Percentiles rank a stretch among this genome's conserved stretches.
These are phyloP conservation scores for Rhodosporidiobolus sp. DNA, from an alignment of 768 basidiomycete genomes.

Conservation along the genomic window DNA sequence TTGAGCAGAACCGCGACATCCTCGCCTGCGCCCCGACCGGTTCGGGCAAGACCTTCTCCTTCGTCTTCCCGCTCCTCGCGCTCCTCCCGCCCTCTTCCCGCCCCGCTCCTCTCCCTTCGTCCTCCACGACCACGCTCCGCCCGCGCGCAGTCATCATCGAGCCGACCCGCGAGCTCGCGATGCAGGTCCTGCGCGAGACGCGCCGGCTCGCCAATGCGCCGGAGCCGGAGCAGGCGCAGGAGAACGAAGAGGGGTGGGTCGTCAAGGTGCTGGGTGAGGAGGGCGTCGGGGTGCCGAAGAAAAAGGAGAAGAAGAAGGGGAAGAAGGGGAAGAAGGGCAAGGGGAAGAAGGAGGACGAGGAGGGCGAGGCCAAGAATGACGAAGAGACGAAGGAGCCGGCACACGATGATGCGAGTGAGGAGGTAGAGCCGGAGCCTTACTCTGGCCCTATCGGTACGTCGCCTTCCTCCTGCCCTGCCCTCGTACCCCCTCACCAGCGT, in stretches of 20 bases:
- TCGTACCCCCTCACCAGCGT: too few relatives aligned
- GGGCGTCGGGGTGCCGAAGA: conserved; percentile 7
- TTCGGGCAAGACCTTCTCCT: conserved; percentile 92
- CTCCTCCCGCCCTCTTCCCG: conserved; percentile 64
- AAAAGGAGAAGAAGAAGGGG: not conserved
- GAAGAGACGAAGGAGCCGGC: not conserved
- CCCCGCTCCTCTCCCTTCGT: conserved; percentile 53
- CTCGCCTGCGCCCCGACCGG: conserved; percentile 96
- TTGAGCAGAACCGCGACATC: conserved; percentile 66
- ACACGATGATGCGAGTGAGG: conserved; percentile 69
- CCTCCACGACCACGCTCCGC: conserved; percentile 59
- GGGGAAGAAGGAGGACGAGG: not conserved
- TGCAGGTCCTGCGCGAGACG: conserved; percentile 91
- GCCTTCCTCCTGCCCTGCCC: not conserved
- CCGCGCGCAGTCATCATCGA: conserved; percentile 73
- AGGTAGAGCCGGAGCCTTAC: conserved; percentile 65
- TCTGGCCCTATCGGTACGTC: conserved; percentile 28
- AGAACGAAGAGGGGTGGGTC: conserved; percentile 14
- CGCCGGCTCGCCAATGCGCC: conserved; percentile 69
- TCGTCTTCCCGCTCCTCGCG: conserved; percentile 75
- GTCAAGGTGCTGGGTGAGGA: conserved; percentile 40
- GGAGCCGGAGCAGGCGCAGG: not conserved
- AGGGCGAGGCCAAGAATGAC: not conserved
- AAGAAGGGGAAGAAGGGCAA: conserved; percentile 3
- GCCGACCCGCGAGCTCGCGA: conserved; percentile 91